These are phyloP conservation scores for Rosellinia necatrix DNA, from an alignment of 2,329 filamentous ascomycete species.

Conservation along the genomic window DNA sequence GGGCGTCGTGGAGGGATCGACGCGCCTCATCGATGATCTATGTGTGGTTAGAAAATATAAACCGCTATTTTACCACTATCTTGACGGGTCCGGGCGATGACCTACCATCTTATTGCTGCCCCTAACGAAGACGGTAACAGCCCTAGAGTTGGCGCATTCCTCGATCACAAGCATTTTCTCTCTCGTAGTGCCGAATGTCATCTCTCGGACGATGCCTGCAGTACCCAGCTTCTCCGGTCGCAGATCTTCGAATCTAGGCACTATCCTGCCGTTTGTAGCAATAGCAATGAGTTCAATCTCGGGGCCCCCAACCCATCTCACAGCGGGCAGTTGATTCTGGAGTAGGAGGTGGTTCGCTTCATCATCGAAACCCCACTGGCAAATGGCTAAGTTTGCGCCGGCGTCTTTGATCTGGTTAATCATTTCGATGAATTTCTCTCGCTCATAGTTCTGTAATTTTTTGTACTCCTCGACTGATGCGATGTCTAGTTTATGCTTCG, in stretches of 20 bases:
- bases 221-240: conserved; percentile 87
- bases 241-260: conserved; percentile 94
- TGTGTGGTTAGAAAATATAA: conserved; percentile 12
- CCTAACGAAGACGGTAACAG: conserved; percentile 93
- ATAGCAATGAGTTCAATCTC: conserved; percentile 99
- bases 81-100: conserved; percentile 23
- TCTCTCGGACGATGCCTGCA: conserved; percentile 88
- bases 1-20: conserved; percentile 93
- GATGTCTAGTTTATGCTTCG: conserved; percentile 98
- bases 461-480: conserved; percentile 97
- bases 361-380: conserved; percentile 99
- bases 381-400: conserved; percentile 95
- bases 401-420: conserved; percentile 97
- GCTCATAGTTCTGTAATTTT: conserved; percentile 94
- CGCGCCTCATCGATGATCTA: conserved; percentile 99
- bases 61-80: neutral
- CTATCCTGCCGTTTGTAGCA: conserved; percentile 96
- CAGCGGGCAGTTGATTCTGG: conserved; percentile 93
- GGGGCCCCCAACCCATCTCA: conserved; percentile 96
- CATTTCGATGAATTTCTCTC: conserved; percentile 97
- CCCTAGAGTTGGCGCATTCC: conserved; percentile 96
- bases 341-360: conserved; percentile 97
- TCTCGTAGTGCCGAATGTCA: conserved; percentile 94
- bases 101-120: conserved; percentile 99
- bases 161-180: conserved; percentile 99